Conservation (phyloP, 2,329 filamentous ascomycete species). For the Talaromyces sp. region DNA sequence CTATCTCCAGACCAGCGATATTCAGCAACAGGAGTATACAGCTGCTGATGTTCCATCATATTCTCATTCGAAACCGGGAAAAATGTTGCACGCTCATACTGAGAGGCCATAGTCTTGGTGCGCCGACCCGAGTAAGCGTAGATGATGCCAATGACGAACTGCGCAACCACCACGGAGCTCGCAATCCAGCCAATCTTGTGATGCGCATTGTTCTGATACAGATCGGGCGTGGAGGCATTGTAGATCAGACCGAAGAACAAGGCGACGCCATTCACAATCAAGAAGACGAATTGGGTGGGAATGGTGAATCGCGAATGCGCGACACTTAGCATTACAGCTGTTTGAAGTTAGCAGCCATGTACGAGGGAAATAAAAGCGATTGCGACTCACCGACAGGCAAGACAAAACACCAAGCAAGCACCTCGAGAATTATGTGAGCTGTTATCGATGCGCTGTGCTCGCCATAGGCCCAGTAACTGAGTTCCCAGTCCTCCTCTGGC, state of each 20-base stretch:
- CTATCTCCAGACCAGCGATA: conserved; percentile 67
- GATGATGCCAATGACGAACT: conserved; percentile 65
- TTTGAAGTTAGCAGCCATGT: conserved; percentile 14
- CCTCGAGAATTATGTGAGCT: conserved; percentile 68
- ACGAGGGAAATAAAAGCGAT: not conserved
- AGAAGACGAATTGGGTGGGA: conserved; percentile 63
- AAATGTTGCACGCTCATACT: conserved; percentile 56
- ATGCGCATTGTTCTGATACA: conserved; percentile 85
- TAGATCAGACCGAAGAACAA: conserved; percentile 66
- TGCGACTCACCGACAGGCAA: conserved; percentile 64
- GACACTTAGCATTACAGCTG: conserved; percentile 82
- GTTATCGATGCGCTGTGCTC: conserved; percentile 52
- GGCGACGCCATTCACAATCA: conserved; percentile 61
- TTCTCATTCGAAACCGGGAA: conserved; percentile 59
- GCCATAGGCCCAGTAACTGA: conserved; percentile 43
- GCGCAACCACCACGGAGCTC: conserved; percentile 66
- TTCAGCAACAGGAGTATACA: conserved; percentile 37
- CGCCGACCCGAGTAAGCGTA: conserved; percentile 56
- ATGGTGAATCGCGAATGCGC: conserved; percentile 72
- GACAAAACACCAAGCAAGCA: conserved; percentile 66
- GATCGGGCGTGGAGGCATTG: conserved; percentile 74
- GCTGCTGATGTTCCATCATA: conserved; percentile 51
- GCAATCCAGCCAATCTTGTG: conserved; percentile 82
- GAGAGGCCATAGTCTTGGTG: conserved; percentile 30
- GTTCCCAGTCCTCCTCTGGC: conserved; percentile 25